phyloP scores from a whole-genome alignment of 495 filamentous ascomycete genomes.

The Talaromyces wortmannii region DNA sequence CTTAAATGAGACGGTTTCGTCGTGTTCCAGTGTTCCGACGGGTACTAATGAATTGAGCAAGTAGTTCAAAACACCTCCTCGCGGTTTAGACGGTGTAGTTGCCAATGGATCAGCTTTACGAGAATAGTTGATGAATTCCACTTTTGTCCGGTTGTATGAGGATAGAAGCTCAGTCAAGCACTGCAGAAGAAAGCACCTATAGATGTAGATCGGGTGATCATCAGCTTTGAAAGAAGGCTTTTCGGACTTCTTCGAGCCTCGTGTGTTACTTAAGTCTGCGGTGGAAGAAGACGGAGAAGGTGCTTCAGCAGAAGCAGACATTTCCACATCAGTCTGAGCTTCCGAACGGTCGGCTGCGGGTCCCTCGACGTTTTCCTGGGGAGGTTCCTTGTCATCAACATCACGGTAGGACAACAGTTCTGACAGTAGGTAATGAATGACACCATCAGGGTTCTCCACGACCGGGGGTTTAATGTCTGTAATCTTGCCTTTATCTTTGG shows the following conservation, averaged over 20 bases:
- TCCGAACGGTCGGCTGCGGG: constrained; percentile 22
- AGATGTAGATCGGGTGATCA: constrained; percentile 91
- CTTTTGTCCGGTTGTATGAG: constrained; percentile 88
- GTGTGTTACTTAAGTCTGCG: constrained; percentile 20
- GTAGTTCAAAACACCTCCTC: constrained; percentile 89
- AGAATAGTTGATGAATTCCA: constrained; percentile 99
- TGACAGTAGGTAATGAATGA: constrained; percentile 91
- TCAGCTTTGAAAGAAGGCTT: constrained; percentile 84
- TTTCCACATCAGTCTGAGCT: constrained; percentile 45
- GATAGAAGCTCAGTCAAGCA: constrained; percentile 89
- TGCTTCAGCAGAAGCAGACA: constrained; percentile 25
- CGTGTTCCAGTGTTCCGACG: constrained; percentile 63
- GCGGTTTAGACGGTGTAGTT: constrained; percentile 86
- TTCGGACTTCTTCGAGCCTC: constrained; percentile 51
- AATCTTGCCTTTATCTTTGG: constrained; percentile 56
- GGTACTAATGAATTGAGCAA: constrained; percentile 82
- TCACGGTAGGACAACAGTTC: constrained; percentile 89
- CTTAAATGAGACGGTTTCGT: constrained; percentile 67
- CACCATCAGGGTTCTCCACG: constrained; percentile 89
- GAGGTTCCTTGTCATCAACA: constrained; percentile 71
- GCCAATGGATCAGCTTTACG: constrained; percentile 76
- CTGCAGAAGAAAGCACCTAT: constrained; percentile 90
- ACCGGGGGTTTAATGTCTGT: constrained; percentile 73
- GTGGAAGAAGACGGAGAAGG: constrained; percentile 30
- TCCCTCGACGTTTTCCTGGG: constrained; percentile 42